These are phyloP conservation scores for Nannochloris sp. DNA, from an alignment of 139 green algal species.

Conservation along the genomic window DNA sequence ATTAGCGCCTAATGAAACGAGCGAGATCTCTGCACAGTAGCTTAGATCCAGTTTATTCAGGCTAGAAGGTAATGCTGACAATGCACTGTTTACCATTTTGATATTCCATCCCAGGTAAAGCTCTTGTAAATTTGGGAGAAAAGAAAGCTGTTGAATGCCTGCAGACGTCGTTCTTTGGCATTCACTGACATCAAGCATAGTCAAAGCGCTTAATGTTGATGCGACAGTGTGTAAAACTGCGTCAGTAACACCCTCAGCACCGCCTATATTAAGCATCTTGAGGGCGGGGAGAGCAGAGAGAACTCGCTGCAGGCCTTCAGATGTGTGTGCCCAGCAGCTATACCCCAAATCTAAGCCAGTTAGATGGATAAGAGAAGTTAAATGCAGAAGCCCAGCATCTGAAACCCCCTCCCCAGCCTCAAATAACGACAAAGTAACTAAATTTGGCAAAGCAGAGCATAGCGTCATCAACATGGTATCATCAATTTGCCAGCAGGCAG, in stretches of 20 bases:
- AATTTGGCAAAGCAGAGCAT: background rate
- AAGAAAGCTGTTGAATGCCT: slow-evolving; percentile 5
- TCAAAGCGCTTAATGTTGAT: slow-evolving; percentile 2
- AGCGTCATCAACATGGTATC: slow-evolving; percentile 14
- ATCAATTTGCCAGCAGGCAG: slow-evolving; percentile 26
- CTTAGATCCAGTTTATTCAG: background rate
- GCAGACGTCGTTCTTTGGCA: slow-evolving; percentile 14
- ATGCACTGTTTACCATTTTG: no score
- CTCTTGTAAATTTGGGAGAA: slow-evolving; percentile 6
- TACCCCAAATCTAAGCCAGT: slow-evolving; percentile 29
- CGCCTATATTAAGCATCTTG: slow-evolving; percentile 17
- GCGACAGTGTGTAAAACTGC: background rate
- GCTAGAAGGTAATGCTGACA: no score
- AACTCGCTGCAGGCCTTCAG: slow-evolving; percentile 4
- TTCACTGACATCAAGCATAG: slow-evolving; percentile 19
- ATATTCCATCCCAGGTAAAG: slow-evolving; percentile 30
- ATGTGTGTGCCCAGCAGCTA: slow-evolving; percentile 8
- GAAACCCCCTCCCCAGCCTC: slow-evolving; percentile 19
- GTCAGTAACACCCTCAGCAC: slow-evolving; percentile 3
- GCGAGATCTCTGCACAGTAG: background rate
- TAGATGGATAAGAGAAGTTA: background rate
- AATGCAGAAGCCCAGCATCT: background rate
- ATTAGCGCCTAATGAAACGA: background rate
- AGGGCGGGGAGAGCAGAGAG: slow-evolving; percentile 4
- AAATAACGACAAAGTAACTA: slow-evolving; percentile 22